A percentile compares a stretch with the other conserved stretches of the same genome.
phyloP scores from a whole-genome alignment of 2,329 filamentous ascomycete species.

The Myriosclerotinia scirpicola region DNA sequence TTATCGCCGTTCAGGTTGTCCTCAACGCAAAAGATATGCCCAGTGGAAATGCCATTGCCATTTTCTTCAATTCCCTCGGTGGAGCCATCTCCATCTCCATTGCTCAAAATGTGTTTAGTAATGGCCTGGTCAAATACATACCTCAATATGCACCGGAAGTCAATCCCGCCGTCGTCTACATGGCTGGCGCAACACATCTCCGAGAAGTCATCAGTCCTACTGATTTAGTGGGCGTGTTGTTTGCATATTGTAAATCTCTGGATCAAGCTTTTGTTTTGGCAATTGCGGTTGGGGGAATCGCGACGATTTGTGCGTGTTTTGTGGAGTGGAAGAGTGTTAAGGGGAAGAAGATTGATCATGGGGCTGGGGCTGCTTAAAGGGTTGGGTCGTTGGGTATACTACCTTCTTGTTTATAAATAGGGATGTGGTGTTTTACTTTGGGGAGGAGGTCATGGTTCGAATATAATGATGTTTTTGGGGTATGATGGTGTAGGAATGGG shows the following conservation, averaged over 20 bases:
- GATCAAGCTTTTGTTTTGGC: slow-evolving; percentile 35
- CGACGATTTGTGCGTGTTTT: slow-evolving; percentile 35
- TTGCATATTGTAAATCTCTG: slow-evolving; percentile 43
- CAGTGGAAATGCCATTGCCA: slow-evolving; percentile 55
- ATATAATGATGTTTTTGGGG: not conserved
- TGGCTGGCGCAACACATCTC: slow-evolving; percentile 47
- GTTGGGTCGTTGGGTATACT: not conserved
- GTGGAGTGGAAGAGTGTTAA: slow-evolving; percentile 41
- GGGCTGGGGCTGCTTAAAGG: slow-evolving; percentile 29
- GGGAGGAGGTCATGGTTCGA: not conserved
- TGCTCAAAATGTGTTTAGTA: slow-evolving; percentile 51
- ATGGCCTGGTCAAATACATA: slow-evolving; percentile 36
- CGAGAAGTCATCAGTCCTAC: slow-evolving; percentile 39
- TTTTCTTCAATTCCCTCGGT: slow-evolving; percentile 60
- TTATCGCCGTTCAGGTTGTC: slow-evolving; percentile 53
- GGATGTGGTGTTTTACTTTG: not conserved
- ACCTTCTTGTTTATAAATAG: not conserved
- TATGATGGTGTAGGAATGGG: too few relatives aligned
- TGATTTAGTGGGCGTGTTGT: slow-evolving; percentile 44
- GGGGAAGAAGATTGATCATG: slow-evolving; percentile 35
- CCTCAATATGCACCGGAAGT: slow-evolving; percentile 38
- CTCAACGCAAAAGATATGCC: slow-evolving; percentile 54
- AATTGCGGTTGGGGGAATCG: slow-evolving; percentile 38
- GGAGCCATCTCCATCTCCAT: slow-evolving; percentile 57
- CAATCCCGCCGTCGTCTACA: slow-evolving; percentile 44